Evolutionary conservation across 1,284 basidiomycete genomes (phyloP), one percentile per base, ranked within the genome.

Genomic region (Cronartium quercuum): DNA sequence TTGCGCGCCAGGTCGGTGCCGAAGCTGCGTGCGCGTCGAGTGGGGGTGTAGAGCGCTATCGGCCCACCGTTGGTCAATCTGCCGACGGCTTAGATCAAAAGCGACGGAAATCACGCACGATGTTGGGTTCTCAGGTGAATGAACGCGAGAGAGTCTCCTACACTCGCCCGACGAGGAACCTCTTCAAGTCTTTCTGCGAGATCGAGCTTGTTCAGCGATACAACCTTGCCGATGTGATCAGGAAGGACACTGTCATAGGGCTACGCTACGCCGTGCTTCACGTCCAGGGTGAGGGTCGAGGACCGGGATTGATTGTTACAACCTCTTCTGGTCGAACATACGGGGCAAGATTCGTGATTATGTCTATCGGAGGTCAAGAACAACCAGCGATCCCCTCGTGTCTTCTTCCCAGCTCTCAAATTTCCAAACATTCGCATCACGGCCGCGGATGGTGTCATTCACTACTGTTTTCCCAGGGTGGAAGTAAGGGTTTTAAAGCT

Each of bases 321-420:
- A 75, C 65, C 4, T 37, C 64, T 10, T 21, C 60, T 21, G 71
- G 71, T 21, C 66, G 62, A n/a, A 67, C 10, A 62, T 75, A 62
- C 34, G 71, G 71, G 6, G 64, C 71, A 21, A 75, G 66, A 42
- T 67, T 67, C 51, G 71, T 75, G 13, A 65, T 75, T 42, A 75
- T 75, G 65, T 75, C 71, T 3, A 75, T 75, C 41, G 71, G 71
- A 24, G 64, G 64, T 38, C 71, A 75, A 51, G 71, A 75, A 64
- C 40, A 21, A 51, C 71, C 71, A 6, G 35, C 40, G 10, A 66
- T 75, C 44, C 71, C 71, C 35, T 40, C 65, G 38, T 75, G 51
- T 41, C 34, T 75, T 15, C 47, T 15, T 12, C 40, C 57, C 38
- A 44, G 34, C 37, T 35, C n/a, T 34, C n/a, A 21, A n/a, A 2